A percentile compares a stretch with the other conserved stretches of the same genome.
Conservation (phyloP, 495 filamentous ascomycete genomes). For the Hypoxylon rickii region DNA sequence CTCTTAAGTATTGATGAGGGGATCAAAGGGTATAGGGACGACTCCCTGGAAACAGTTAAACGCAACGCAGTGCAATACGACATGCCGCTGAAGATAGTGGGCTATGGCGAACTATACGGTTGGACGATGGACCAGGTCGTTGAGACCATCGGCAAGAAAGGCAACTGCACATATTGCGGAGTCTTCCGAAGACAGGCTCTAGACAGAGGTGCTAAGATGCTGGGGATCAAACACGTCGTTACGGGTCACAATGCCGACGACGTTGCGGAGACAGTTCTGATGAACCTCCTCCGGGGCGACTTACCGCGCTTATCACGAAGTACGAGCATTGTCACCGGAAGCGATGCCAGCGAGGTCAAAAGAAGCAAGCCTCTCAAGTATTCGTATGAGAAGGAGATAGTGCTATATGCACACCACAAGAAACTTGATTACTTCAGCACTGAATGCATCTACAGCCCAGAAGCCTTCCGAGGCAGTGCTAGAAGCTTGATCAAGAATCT, state of each 20-base stretch:
- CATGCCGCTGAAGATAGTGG: slow-evolving; percentile 87
- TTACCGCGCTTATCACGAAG: slow-evolving; percentile 82
- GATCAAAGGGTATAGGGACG: slow-evolving; percentile 94
- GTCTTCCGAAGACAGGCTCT: slow-evolving; percentile 95
- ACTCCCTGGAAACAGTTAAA: slow-evolving; percentile 94
- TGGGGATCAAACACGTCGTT: slow-evolving; percentile 92
- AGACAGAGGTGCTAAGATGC: slow-evolving; percentile 84
- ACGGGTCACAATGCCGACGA: slow-evolving; percentile 98
- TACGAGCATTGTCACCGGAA: slow-evolving; percentile 89
- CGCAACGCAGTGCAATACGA: slow-evolving; percentile 87
- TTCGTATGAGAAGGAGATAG: slow-evolving; percentile 98
- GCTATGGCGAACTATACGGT: slow-evolving; percentile 93
- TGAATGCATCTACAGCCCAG: slow-evolving; percentile 97
- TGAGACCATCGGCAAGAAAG: slow-evolving; percentile 92
- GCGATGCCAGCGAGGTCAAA: slow-evolving; percentile 75
- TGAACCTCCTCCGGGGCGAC: slow-evolving; percentile 94
- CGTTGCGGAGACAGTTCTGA: slow-evolving; percentile 96
- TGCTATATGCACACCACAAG: slow-evolving; percentile 94
- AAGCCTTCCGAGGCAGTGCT: slow-evolving; percentile 95
- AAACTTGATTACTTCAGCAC: slow-evolving; percentile 97
- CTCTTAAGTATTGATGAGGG: slow-evolving; percentile 95
- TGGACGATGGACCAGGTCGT: slow-evolving; percentile 99
- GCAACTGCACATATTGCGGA: slow-evolving; percentile 98
- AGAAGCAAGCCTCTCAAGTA: slow-evolving; percentile 96
- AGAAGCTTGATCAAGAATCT: slow-evolving; percentile 91